Evolutionary conservation across 768 basidiomycete genomes (phyloP), one percentile per base, ranked within the genome.

Genomic region (Polyporus arcularius): DNA sequence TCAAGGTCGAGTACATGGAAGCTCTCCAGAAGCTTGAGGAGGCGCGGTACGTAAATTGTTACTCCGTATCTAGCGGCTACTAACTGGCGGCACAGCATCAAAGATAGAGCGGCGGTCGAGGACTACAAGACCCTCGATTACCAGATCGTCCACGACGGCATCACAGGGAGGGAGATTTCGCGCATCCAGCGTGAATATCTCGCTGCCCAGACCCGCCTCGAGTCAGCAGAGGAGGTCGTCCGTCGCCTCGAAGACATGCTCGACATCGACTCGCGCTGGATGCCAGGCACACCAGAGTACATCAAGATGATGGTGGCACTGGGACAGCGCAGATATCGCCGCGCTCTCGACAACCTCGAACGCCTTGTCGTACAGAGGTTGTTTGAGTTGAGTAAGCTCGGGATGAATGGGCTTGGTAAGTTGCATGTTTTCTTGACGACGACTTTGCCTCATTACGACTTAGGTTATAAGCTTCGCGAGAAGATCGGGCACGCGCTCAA

Each of bases 401-500:
- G 62, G n/a, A 42, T 71, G 38, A 60, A 55, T 12, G 66, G 65
- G 15, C 65, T 64, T 2, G 67, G 74, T 72, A 56, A n/a, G 67
- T 26, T 26, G 21, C 21, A 26, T 26, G 21, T 26, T 26, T 26
- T 26, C 21, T 26, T 26, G 21, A 26, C 21, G 21, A 26, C 21
- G 21, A 26, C 21, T 26, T 26, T 26, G 21, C 21, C 21, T 26
- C 21, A 26, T 26, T 54, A 11, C 39, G 12, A 15, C 7, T 10
- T 42, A 78, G 78, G 73, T 0, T 78, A 78, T 58, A 73, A 73
- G 48, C 58, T 75, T 57, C 67, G 70, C 4, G 67, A 67, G 9
- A 65, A 74, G 46, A 75, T 79, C 18, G 72, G 70, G 1, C 73
- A 77, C 60, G 71, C 73, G 1, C 60, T 78, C 1, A 66, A 73